These are phyloP conservation scores for Nicotiana sylvestris DNA, from an alignment of 257 asterid species.

Conservation along the genomic window DNA sequence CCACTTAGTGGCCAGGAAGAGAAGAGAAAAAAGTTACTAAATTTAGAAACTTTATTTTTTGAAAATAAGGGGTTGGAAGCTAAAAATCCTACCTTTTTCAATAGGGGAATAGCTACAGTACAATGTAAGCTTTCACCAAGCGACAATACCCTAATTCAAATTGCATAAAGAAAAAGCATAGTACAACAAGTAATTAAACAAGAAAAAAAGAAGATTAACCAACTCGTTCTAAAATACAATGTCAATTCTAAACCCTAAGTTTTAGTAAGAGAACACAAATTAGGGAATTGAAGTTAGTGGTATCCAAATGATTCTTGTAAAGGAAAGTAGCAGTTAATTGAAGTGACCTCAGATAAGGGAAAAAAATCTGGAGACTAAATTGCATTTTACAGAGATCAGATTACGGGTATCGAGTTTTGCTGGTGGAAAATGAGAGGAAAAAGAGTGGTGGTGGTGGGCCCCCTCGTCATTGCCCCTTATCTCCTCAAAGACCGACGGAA, in stretches of 20 bases:
- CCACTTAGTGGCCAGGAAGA: not conserved
- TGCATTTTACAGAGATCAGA: not conserved
- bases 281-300: not conserved
- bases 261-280: not conserved
- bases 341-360: not conserved
- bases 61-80: not conserved
- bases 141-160: not conserved
- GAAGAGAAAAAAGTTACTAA: not conserved
- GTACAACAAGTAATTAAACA: constrained; percentile 1
- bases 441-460: not conserved
- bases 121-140: not conserved
- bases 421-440: not conserved
- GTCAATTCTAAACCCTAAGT: not conserved
- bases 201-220: not conserved
- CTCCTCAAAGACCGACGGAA: not conserved
- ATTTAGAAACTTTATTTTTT: not conserved
- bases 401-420: not conserved
- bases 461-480: not conserved
- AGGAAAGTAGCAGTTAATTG: not conserved
- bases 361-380: not conserved
- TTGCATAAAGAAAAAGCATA: not conserved
- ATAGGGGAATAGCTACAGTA: not conserved
- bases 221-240: not conserved
- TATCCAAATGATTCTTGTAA: no score
- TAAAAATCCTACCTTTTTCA: constrained; percentile 6